Evolutionary conservation across 176 grass and related monocot species (phyloP).

Genomic region (Phyllostachys edulis): DNA sequence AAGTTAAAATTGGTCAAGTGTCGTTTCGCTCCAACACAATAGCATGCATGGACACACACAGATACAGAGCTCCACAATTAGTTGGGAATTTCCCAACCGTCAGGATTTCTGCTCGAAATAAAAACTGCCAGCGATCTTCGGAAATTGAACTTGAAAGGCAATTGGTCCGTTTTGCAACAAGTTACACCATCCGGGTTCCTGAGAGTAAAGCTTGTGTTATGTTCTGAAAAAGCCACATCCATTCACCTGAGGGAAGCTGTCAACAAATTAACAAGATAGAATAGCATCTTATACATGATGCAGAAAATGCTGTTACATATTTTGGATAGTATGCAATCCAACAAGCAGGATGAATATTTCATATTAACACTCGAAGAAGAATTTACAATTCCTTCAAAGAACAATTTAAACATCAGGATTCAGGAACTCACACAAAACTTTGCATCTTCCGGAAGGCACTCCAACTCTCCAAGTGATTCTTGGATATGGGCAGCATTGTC

Average conservation of each 20-base stretch:
- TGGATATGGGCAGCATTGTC: not conserved
- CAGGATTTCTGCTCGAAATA: not conserved
- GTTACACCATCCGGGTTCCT: not conserved
- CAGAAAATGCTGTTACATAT: not conserved
- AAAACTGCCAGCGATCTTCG: not conserved
- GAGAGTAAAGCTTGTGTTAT: not conserved
- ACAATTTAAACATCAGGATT: not conserved
- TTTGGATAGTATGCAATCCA: not conserved
- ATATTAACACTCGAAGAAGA: not conserved
- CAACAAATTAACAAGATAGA: not conserved
- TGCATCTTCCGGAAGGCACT: not conserved
- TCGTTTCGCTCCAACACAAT: too few relatives aligned
- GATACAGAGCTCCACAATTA: too few relatives aligned
- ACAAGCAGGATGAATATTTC: not conserved
- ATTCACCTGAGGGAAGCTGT: not conserved
- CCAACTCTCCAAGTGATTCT: not conserved
- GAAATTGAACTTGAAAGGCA: not conserved
- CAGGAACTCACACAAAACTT: not conserved
- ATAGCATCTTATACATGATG: not conserved
- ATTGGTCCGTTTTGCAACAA: not conserved
- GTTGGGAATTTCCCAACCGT: too few relatives aligned
- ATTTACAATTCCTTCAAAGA: constrained; percentile 2
- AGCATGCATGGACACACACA: too few relatives aligned
- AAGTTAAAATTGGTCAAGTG: too few relatives aligned
- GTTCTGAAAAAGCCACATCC: not conserved